Base-by-base conservation (phyloP, 2,329 filamentous ascomycete species). In the Venturia nashicola region DNA sequence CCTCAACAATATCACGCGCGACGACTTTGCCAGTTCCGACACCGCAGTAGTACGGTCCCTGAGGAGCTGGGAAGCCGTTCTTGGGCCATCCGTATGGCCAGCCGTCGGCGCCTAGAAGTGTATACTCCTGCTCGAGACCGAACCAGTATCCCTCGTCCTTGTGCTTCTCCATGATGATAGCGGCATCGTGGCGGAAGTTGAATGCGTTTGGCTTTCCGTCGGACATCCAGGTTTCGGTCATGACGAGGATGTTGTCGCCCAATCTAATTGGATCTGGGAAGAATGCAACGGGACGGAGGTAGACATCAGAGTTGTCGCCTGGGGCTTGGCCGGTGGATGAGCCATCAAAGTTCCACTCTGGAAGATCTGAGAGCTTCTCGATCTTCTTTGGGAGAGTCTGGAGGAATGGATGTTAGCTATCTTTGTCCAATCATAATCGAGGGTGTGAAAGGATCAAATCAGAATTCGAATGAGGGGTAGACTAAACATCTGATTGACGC, bases 81-180 rank as follows among this genome's bases (percentile, higher is more conserved):
- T 85, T 85, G 74, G 89, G 89, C 90, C 91, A 95, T 80, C 94
- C 94, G 73, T 91, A 97, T 64, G 94, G 94, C 79, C 91, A 88
- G 77, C 91, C 89, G 70, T 87, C 85, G 70, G 86, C 79, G 73
- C 93, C 92, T 70, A 97, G 88, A 57, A 95, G 87, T 66, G 91
- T 97, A 84, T 97, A 97, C 79, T 97, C 93, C 76, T 97, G 93
- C 77, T 96, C 93, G 20, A 99, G 86, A 79, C 94, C 94, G 79
- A 97, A 99, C 94, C 93, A 97, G 74, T 94, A 92, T 76, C 89
- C 83, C 72, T 93, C 87, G 65, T 86, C 81, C 76, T 86, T 86
- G 77, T 97, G 86, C 67, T 86, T 83, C 77, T 94, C 86, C 90
- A 97, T 96, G 72, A 97, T 82, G 77, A 94, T 88, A 74, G 85